A percentile compares a stretch with the other conserved stretches of the same genome.
Conservation (phyloP, 768 basidiomycete genomes). For the Agrocybe pediades region DNA sequence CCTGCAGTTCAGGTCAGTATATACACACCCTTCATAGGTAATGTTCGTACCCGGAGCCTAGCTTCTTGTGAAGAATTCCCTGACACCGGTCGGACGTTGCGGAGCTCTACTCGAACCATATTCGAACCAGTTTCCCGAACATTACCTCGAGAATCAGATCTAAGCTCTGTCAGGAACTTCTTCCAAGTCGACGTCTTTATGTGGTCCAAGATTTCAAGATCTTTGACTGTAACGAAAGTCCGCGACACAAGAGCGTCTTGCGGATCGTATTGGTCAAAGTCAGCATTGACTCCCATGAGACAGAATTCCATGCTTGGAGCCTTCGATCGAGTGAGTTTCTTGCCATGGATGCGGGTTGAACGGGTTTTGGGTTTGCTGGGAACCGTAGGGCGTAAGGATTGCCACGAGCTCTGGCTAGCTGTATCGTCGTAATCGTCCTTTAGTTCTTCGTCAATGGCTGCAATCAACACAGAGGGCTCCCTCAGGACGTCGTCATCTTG, state of each 20-base stretch:
- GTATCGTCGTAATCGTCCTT: constrained; percentile 76
- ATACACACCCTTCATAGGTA: not conserved
- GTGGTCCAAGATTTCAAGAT: constrained; percentile 92
- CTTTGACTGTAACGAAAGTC: constrained; percentile 64
- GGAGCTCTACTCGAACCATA: constrained; percentile 89
- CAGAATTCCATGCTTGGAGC: constrained; percentile 84
- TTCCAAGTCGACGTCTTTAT: constrained; percentile 99
- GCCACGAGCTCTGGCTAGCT: constrained; percentile 86
- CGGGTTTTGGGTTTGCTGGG: constrained; percentile 43
- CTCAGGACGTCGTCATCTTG: constrained; percentile 66
- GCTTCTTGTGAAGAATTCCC: constrained; percentile 73
- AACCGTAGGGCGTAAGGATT: constrained; percentile 65
- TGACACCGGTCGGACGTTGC: constrained; percentile 70
- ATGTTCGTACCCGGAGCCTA: constrained; percentile 67
- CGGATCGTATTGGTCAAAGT: constrained; percentile 66
- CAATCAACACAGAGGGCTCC: constrained; percentile 77
- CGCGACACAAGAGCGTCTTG: constrained; percentile 62
- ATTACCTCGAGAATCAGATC: constrained; percentile 84
- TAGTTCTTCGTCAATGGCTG: constrained; percentile 92
- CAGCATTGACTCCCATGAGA: constrained; percentile 62
- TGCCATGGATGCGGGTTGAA: constrained; percentile 50
- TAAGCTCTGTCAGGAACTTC: constrained; percentile 89
- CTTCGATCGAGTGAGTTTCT: constrained; percentile 70
- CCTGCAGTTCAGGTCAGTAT: constrained; percentile 43
- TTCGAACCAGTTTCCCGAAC: constrained; percentile 88